Conservation (phyloP, 108 stramenopile genomes). For the Nitzschia sp. region DNA sequence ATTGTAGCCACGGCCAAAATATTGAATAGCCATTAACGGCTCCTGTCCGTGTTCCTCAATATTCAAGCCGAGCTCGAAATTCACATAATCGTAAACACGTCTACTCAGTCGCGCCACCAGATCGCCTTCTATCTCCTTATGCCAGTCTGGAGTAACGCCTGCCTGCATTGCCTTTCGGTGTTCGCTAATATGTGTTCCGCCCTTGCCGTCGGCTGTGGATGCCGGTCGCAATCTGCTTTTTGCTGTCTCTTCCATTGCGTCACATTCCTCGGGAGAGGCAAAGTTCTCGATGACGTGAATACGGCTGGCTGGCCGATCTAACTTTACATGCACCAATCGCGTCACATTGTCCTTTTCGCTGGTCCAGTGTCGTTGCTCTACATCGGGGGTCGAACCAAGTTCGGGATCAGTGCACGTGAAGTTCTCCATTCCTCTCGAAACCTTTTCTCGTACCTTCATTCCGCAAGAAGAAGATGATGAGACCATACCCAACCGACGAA, state of each 20-base stretch:
- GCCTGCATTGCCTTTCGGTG: slow-evolving; percentile 82
- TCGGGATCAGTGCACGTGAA: slow-evolving; percentile 64
- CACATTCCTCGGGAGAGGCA: slow-evolving; percentile 74
- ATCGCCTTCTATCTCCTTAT: slow-evolving; percentile 55
- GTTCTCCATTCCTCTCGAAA: slow-evolving; percentile 55
- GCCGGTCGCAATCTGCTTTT: slow-evolving; percentile 60
- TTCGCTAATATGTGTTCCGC: slow-evolving; percentile 49
- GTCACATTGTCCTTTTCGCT: slow-evolving; percentile 27
- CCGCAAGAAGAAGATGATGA: no score
- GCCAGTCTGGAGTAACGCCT: slow-evolving; percentile 59
- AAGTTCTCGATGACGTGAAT: slow-evolving; percentile 83
- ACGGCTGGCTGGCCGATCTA: slow-evolving; percentile 62
- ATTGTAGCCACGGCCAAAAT: slow-evolving; percentile 67
- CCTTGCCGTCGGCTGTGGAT: slow-evolving; percentile 82
- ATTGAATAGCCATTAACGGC: slow-evolving; percentile 84
- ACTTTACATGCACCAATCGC: slow-evolving; percentile 49
- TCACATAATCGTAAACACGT: slow-evolving; percentile 77
- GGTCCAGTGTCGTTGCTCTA: slow-evolving; percentile 21
- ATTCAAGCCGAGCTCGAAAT: slow-evolving; percentile 62
- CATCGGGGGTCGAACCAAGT: slow-evolving; percentile 49
- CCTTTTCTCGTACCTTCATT: slow-evolving; percentile 42
- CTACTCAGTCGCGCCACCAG: slow-evolving; percentile 51
- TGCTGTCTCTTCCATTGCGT: slow-evolving; percentile 61
- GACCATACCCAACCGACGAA: no score
- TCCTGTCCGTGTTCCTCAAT: slow-evolving; percentile 81